Percentiles rank a stretch among this genome's conserved stretches.
Evolutionary conservation across 306 rosid species (phyloP).

Genomic region (Comarum palustre): DNA sequence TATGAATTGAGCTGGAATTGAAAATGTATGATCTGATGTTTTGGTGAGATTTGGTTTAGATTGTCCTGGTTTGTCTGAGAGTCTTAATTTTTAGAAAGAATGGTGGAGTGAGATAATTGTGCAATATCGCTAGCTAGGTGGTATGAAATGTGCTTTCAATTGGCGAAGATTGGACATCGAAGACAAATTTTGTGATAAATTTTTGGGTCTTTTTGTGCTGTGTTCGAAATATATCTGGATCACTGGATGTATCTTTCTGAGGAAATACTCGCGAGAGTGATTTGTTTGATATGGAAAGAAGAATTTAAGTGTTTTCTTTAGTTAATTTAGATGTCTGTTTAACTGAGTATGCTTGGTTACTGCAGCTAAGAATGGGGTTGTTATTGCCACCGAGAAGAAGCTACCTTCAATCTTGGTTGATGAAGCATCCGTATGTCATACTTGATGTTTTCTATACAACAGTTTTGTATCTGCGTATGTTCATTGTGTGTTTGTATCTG

Average conservation of each 20-base stretch:
- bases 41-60: background rate
- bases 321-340: background rate
- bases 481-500: background rate
- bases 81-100: no score
- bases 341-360: constrained; percentile 21
- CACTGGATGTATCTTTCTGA: no score
- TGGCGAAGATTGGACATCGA: background rate
- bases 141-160: background rate
- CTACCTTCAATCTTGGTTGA: constrained; percentile 92
- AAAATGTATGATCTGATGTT: background rate
- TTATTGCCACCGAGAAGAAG: constrained; percentile 95
- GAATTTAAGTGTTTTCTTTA: background rate
- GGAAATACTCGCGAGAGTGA: background rate
- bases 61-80: background rate
- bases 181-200: background rate
- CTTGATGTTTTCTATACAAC: background rate
- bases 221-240: background rate
- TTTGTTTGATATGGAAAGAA: background rate
- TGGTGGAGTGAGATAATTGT: background rate
- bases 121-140: background rate
- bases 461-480: background rate
- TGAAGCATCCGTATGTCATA: constrained; percentile 72
- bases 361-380: constrained; percentile 95
- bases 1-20: background rate
- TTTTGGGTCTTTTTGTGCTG: no score